Base-by-base conservation (phyloP, 2,329 filamentous ascomycete genomes). In the Cytospora piceae region DNA sequence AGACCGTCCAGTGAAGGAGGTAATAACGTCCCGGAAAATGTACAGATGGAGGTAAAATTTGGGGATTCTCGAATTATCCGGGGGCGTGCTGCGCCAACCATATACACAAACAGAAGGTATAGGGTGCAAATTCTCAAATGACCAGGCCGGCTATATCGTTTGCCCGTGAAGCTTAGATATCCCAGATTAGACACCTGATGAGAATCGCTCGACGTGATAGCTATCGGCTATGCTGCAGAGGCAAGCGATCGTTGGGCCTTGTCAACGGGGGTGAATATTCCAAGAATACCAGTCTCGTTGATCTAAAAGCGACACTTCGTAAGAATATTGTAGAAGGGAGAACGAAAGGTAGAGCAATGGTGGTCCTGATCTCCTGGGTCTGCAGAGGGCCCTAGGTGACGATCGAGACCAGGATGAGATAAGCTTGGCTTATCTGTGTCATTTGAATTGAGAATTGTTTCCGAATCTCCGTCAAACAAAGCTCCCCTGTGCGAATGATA, bases 351-450 rank as follows among this genome's bases (percentile, higher is more conserved):
- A 27, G 55, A 31, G 29, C 34, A 51, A 63, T 57, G 53, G 34
- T 51, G 39, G 53, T n/a, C 63, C 51, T 54, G 60, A 54, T 54
- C 63, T 65, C 56, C 53, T 58, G 53, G 63, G 58, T 54, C 46
- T 49, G 46, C 20, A 58, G 64, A 63, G 66, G 58, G 63, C 58
- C 42, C 74, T 84, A 84, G 75, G 82, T 84, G 76, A 84, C 77
- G 75, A 85, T 80, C 69, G 82, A 81, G 75, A 77, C 78, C 71
- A 84, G 78, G 75, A 83, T 79, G 73, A 86, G 82, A 85, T 85
- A 84, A 83, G 83, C 79, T 76, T 80, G 78, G 77, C 80, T 83
- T 83, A 83, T 84, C 80, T 78, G 79, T 79, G 82, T 85, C 83
- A 86, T 85, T 82, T 78, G 78, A 64, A 66, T 70, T 68, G 66